Evolutionary conservation across 78 protist genomes (phyloP).

Genomic region (Cyanophora paradoxa): DNA sequence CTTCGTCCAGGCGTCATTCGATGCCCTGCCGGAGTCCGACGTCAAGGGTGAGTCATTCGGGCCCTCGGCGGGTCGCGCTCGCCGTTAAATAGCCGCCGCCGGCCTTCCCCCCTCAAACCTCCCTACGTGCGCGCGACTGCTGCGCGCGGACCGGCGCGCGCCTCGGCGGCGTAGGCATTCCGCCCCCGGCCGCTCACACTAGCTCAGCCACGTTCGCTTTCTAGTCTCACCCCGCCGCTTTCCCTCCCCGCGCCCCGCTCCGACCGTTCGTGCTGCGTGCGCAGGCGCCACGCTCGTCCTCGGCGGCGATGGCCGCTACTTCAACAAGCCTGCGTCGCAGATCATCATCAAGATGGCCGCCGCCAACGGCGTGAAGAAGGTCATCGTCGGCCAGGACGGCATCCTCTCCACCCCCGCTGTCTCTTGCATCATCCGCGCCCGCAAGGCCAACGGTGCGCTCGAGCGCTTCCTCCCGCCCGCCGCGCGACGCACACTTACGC

Average conservation of each 20-base stretch:
- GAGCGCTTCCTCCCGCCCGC: no score
- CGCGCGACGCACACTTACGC: not conserved
- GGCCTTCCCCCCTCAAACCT: no score
- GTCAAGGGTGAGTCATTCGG: not conserved
- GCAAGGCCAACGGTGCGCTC: conserved; percentile 39
- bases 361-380: conserved; percentile 73
- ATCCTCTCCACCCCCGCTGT: conserved; percentile 93
- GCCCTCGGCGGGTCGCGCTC: not conserved
- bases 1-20: conserved; percentile 76
- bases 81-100: no score
- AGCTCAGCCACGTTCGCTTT: not conserved
- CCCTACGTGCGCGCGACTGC: no score
- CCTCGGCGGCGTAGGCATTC: no score
- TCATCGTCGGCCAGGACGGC: conserved; percentile 75
- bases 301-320: conserved; percentile 94
- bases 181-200: not conserved
- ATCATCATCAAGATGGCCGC: conserved; percentile 76
- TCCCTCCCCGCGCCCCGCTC: conserved; percentile 7
- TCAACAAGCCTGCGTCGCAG: conserved; percentile 65
- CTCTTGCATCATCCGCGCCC: conserved; percentile 70
- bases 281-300: conserved; percentile 76
- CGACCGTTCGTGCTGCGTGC: no score
- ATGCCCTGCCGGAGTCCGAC: conserved; percentile 21
- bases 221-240: conserved; percentile 11
- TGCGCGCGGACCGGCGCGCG: no score